Conservation (phyloP, 192 early-diverging fungal species). For the Diversispora epigaea region DNA sequence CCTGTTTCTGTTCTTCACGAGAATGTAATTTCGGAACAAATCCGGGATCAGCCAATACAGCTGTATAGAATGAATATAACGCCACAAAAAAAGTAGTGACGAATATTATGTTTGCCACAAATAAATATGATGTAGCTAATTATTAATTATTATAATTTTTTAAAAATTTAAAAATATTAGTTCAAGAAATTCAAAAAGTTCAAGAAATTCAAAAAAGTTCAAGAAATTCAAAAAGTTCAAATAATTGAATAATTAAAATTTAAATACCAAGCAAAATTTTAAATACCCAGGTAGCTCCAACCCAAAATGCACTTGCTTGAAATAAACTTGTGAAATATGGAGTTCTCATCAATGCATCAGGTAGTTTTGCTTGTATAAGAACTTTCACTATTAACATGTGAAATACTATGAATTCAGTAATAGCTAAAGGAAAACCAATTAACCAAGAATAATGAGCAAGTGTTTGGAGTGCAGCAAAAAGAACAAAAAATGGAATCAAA, state of each 20-base stretch:
- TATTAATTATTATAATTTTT: neutral
- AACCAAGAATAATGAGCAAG: constrained; percentile 75
- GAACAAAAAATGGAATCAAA: constrained; percentile 63
- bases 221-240: neutral
- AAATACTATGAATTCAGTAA: constrained; percentile 52
- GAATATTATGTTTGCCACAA: constrained; percentile 68
- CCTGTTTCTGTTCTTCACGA: constrained; percentile 46
- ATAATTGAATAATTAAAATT: neutral
- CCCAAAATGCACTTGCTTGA: constrained; percentile 81
- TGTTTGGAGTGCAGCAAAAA: constrained; percentile 58
- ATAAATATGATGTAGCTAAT: constrained; percentile 62
- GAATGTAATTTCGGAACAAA: constrained; percentile 60
- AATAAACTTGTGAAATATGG: constrained; percentile 86
- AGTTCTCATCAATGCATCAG: constrained; percentile 64
- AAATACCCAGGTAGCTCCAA: constrained; percentile 62
- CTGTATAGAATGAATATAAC: constrained; percentile 76
- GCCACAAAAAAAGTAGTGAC: constrained; percentile 56
- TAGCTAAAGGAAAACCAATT: constrained; percentile 63
- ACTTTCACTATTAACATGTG: constrained; percentile 61
- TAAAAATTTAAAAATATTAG: neutral
- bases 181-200: too few species aligned
- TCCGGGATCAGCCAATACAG: constrained; percentile 75
- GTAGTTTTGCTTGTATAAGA: constrained; percentile 50
- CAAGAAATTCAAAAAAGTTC: neutral
- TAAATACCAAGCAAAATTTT: constrained; percentile 64